Evolutionary conservation across 495 filamentous ascomycete species (phyloP), one percentile per base, ranked within the genome.

Genomic region (Copromyces sp.): DNA sequence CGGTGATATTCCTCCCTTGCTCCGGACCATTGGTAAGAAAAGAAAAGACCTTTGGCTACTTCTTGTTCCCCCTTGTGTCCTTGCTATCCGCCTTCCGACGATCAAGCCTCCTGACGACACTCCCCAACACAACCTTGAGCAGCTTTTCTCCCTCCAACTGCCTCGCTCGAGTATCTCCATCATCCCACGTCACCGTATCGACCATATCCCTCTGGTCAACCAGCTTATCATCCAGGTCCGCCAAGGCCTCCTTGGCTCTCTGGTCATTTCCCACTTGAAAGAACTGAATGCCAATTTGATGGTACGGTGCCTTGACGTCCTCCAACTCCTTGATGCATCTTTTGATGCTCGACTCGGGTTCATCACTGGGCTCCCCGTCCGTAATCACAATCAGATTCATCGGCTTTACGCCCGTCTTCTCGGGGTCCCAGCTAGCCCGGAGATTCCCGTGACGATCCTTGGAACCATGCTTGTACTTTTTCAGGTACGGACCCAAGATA

Each of bases 211-310:
- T 82, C 20, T 85, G 83, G 70, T 84, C 84, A 9, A 81, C 86
- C 39, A 98, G 81, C 20, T 86, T 87, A 82, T 98, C 93, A 78
- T 99, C 95, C 47, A 99, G 83, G 61, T 90, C 87, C 82, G 88
- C 80, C 71, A 97, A 81, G 74, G 90, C 89, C 79, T 83, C 78
- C 41, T 83, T 82, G 0, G 94, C 95, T 0, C 75, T 82, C 6
- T 80, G 74, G 76, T 97, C 94, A 39, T 89, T 85, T 68, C 95
- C 95, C 70, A 98, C 91, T 83, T 99, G 95, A 83, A 99, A 95
- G 83, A 99, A 98, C 81, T 99, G 95, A 72, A 99, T 90, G 14
- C 96, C 95, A 14, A 98, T 84, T 82, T 99, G 95, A 86, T 93
- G 92, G 35, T 93, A 86, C 40, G 90, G 88, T 0, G 94, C 94